Evolutionary conservation across 176 grass and related monocot species (phyloP), one percentile per base, ranked within the genome.

Genomic region (Musa beccarii): DNA sequence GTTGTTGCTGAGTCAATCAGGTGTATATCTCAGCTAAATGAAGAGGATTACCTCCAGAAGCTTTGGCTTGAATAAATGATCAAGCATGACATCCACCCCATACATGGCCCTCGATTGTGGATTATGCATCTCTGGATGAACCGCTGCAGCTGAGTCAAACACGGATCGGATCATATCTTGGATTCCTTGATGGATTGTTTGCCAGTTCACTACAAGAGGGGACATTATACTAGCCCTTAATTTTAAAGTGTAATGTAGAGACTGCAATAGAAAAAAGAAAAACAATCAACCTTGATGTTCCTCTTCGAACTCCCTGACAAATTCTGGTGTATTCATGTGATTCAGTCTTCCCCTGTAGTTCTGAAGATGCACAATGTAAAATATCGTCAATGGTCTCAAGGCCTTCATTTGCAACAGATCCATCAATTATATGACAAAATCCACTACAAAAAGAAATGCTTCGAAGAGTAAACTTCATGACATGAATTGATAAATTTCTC

Each of bases 71-170:
- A 87, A 97, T 61, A 66, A 74, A 77, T 79, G 69, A 81, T 97
- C 94, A 72, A 97, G 88, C 94, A 97, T 97, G 63, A 97, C 86
- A 80, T 97, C 94, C 28, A 93, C 76, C 16, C 94, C 94, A 80
- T 93, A 97, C 0, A 97, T 97, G 79, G 94, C 94, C 81, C 94
- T 83, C 25, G 81, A 88, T 43, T 77, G 84, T 52, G 88, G 72
- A 74, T 79, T 87, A 63, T 93, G 90, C 90, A 97, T 97, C 80
- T 91, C 94, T 63, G 94, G 90, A 84, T 97, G 94, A 76, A 97
- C 86, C 59, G 86, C 82, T n/a, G 88, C 79, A 34, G 88, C 88
- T 17, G 90, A 90, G 74, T 93, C 93, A 73, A 97, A 97, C 64
- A 91, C 53, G 22, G 66, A 54, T 1, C 81, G 71, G 75, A 93